Base-by-base conservation (phyloP, 805 yeast genomes). In the Nakazawaea ambrosiae region DNA sequence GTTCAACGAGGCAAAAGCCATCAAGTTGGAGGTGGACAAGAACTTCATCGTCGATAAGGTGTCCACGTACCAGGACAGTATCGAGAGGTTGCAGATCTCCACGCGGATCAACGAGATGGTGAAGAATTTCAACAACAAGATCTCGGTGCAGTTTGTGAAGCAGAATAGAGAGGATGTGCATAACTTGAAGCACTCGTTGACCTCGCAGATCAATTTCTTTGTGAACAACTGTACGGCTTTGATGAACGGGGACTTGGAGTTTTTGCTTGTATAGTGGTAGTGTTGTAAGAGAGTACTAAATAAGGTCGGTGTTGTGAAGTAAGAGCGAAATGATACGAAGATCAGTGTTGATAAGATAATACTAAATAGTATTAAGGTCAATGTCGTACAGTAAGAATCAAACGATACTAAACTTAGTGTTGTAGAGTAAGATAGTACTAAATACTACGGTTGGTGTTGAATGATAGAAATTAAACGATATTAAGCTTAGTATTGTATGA, bases 11-110 rank as follows among this genome's bases (percentile, higher is more conserved):
- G 51, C 51, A 22, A 58, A 52, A 34, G 41, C 47, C 0, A 30
- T 58, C 20, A 53, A 46, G 19, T 34, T 61, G 22, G 62, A 57
- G 28, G 27, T 61, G 20, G 64, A 58, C 35, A 53, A 60, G 55
- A 47, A 58, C 7, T 50, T 49, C 34, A 48, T 48, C 20, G 44
- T 47, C 14, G 52, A 54, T 27, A 29, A 56, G 27, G 46, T 60
- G 4, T 50, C 48, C 12, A 48, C 55, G 0, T 49, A 59, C 6
- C 45, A 47, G 27, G 61, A 59, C 37, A 48, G 50, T 14, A 48
- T 46, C 23, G 32, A 54, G 18, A 53, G 47, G 39, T 42, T 59
- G 20, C 53, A 57, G 7, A 44, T 61, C 31, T 62, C 61, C 9
- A 52, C 57, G 29, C 43, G 58, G 30, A 39, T 61, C 26, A 49